A percentile compares a stretch with the other conserved stretches of the same genome.
Conservation (phyloP, 345 rosid species). For the Melastoma malabathricum region DNA sequence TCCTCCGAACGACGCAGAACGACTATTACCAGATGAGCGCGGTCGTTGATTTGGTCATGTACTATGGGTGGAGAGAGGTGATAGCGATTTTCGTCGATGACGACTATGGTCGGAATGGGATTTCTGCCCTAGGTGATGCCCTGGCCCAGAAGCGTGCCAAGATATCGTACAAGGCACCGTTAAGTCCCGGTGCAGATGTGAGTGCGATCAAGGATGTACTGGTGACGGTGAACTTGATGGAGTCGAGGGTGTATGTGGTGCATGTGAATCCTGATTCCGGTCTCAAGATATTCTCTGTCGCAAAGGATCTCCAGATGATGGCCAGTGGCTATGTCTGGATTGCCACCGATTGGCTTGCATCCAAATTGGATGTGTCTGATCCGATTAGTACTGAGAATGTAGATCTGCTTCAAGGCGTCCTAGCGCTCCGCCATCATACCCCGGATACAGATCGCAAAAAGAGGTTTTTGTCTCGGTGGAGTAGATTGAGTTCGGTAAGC, state of each 20-base stretch:
- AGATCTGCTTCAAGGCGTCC: slow-evolving; percentile 77
- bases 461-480: slow-evolving; percentile 43
- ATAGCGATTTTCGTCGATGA: slow-evolving; percentile 78
- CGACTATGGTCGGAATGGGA: slow-evolving; percentile 79
- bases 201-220: slow-evolving; percentile 39
- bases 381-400: slow-evolving; percentile 23
- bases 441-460: slow-evolving; percentile 49
- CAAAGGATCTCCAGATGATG: slow-evolving; percentile 66
- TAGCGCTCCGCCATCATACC: slow-evolving; percentile 68
- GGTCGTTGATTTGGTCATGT: slow-evolving; percentile 53
- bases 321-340: slow-evolving; percentile 77
- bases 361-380: slow-evolving; percentile 49
- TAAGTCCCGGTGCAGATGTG: slow-evolving; percentile 37
- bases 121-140: slow-evolving; percentile 66
- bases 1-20: slow-evolving; percentile 44
- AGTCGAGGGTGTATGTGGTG: slow-evolving; percentile 77
- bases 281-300: slow-evolving; percentile 44
- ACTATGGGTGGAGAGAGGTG: slow-evolving; percentile 66
- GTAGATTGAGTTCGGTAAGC: slow-evolving; percentile 24
- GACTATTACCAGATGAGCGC: slow-evolving; percentile 82
- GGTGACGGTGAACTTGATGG: slow-evolving; percentile 49
- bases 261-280: slow-evolving; percentile 91
- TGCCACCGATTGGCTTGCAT: slow-evolving; percentile 88
- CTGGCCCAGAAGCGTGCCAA: slow-evolving; percentile 54
- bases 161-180: slow-evolving; percentile 66